A percentile compares a stretch with the other conserved stretches of the same genome.
Evolutionary conservation across 2,329 filamentous ascomycete species (phyloP).

Genomic region (Mycocentrospora acerina): DNA sequence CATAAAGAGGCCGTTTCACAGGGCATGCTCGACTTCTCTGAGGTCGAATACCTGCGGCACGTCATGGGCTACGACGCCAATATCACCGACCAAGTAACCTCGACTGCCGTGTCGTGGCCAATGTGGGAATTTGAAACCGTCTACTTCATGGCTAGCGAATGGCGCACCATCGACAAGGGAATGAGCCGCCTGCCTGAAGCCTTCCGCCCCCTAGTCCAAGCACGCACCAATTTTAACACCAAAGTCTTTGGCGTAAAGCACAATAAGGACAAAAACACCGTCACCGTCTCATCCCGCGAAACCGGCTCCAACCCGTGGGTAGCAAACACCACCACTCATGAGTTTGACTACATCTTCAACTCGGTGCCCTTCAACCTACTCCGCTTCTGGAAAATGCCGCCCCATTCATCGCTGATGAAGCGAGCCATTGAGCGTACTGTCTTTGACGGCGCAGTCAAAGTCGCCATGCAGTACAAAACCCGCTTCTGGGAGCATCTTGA

Average conservation of each 20-base stretch:
- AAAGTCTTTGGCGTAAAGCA: slow-evolving; percentile 58
- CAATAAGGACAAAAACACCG: slow-evolving; percentile 49
- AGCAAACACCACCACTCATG: slow-evolving; percentile 44
- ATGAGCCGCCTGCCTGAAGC: slow-evolving; percentile 58
- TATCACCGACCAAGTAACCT: slow-evolving; percentile 45
- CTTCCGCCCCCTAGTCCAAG: slow-evolving; percentile 60
- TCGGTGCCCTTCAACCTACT: slow-evolving; percentile 63
- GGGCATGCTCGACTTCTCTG: slow-evolving; percentile 62
- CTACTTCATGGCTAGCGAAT: slow-evolving; percentile 59
- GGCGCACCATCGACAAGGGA: slow-evolving; percentile 62
- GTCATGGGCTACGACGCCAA: slow-evolving; percentile 58
- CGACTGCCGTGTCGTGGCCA: slow-evolving; percentile 46
- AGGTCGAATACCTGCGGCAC: slow-evolving; percentile 61
- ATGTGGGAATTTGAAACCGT: slow-evolving; percentile 49
- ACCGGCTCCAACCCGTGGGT: slow-evolving; percentile 41
- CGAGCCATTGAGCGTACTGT: slow-evolving; percentile 49
- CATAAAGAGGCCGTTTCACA: slow-evolving; percentile 53
- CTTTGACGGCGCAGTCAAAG: slow-evolving; percentile 51
- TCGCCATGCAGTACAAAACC: slow-evolving; percentile 65
- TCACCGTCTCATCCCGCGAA: slow-evolving; percentile 58
- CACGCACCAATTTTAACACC: slow-evolving; percentile 55
- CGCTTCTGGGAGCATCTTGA: slow-evolving; percentile 58
- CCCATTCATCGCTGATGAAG: slow-evolving; percentile 48
- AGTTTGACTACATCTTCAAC: slow-evolving; percentile 65
- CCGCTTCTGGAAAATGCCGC: slow-evolving; percentile 59